Percentiles rank a stretch among this genome's conserved stretches.
Conservation (phyloP, 2,329 filamentous ascomycete genomes). For the Ceratocystis ficicola region DNA sequence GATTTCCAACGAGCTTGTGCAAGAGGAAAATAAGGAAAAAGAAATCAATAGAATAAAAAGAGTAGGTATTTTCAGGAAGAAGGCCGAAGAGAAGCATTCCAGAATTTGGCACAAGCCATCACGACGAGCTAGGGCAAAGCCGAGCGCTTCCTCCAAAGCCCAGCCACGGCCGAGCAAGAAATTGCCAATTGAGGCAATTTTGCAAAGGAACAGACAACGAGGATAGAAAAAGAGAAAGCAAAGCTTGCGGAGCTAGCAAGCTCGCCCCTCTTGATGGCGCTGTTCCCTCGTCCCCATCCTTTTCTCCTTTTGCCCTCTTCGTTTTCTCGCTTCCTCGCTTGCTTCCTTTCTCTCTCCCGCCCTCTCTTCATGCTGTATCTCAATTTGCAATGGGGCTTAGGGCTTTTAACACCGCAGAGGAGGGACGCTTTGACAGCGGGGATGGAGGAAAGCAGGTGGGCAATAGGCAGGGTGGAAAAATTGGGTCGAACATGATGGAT, state of each 20-base stretch:
- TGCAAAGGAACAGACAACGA: neutral
- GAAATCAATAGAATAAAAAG: neutral
- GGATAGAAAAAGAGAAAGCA: neutral
- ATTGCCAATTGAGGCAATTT: conserved; percentile 11
- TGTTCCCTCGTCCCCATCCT: neutral
- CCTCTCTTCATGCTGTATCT: neutral
- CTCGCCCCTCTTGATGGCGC: neutral
- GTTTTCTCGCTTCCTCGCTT: no score
- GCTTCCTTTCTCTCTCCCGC: neutral
- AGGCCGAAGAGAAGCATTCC: neutral
- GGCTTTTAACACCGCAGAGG: neutral
- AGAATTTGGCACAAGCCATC: neutral
- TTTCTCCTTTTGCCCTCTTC: neutral
- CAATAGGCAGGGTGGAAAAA: neutral
- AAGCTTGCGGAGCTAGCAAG: neutral
- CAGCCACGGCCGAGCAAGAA: neutral
- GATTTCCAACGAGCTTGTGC: neutral
- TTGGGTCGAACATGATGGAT: neutral
- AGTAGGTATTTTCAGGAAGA: neutral
- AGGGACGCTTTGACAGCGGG: neutral
- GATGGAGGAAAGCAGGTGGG: neutral
- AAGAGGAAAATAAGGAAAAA: neutral
- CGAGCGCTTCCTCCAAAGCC: neutral
- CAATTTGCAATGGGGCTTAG: neutral
- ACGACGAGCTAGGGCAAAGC: neutral